phyloP scores from a whole-genome alignment of 2,329 filamentous ascomycete species.

The Fusarium secorum region DNA sequence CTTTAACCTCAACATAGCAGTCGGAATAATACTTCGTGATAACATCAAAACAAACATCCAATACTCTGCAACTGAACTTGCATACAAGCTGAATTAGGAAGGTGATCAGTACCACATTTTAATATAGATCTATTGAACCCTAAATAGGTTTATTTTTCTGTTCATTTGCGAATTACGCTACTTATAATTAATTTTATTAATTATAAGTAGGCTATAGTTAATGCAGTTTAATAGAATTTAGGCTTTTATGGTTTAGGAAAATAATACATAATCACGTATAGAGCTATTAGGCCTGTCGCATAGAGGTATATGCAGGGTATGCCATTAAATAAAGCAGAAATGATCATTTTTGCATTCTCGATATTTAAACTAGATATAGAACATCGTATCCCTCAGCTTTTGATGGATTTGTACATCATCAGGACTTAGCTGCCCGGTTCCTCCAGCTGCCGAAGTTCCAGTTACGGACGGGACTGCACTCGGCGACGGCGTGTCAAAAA shows the following conservation, averaged over 20 bases:
- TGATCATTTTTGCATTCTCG: rapidly evolving
- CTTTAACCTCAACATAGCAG: rapidly evolving
- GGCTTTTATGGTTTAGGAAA: rapidly evolving
- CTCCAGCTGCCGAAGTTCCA: neutral
- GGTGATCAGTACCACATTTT: rapidly evolving
- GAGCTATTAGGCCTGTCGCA: rapidly evolving
- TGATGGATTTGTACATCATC: neutral
- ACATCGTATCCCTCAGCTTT: neutral
- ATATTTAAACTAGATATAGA: neutral
- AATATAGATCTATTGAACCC: rapidly evolving
- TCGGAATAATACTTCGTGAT: rapidly evolving
- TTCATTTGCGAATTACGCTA: no score
- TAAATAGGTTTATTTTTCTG: no score
- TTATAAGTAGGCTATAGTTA: no score
- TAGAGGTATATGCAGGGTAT: rapidly evolving
- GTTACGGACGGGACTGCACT: neutral
- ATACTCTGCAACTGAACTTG: rapidly evolving
- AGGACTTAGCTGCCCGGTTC: neutral
- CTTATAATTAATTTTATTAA: no score
- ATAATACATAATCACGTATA: rapidly evolving
- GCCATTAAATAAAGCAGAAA: neutral
- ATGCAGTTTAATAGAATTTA: rapidly evolving
- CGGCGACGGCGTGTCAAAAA: neutral
- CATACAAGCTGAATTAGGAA: neutral
- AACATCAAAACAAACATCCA: rapidly evolving